phyloP scores from a whole-genome alignment of 2,329 filamentous ascomycete genomes.

The Trichoderma sp. region DNA sequence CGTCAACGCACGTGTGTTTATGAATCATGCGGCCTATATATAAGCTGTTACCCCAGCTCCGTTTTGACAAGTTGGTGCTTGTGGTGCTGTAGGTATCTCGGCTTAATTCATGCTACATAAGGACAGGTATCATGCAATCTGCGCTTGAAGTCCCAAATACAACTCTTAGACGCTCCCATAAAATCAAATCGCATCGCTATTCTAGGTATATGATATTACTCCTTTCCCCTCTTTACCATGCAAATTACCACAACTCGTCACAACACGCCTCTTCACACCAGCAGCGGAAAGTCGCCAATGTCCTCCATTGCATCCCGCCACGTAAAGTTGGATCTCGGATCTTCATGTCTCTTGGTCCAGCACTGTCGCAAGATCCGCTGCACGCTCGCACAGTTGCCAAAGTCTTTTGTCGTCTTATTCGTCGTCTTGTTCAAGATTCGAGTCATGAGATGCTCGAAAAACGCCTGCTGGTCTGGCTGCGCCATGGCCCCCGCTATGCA shows the following conservation, averaged over 20 bases:
- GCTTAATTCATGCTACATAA: background rate
- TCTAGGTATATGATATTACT: background rate
- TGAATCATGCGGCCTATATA: background rate
- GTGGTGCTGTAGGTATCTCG: background rate
- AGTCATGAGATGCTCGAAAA: slow-evolving; percentile 20
- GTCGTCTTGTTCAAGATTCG: slow-evolving; percentile 1
- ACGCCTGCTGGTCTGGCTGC: slow-evolving; percentile 16
- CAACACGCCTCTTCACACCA: slow-evolving; percentile 1
- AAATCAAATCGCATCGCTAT: background rate
- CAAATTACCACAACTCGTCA: background rate
- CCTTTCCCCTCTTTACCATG: background rate
- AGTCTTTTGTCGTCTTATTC: background rate
- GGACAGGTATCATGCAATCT: background rate
- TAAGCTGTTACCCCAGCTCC: background rate
- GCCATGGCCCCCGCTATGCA: slow-evolving; percentile 23
- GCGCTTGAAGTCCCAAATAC: background rate
- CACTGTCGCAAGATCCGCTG: slow-evolving; percentile 22
- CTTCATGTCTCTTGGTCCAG: slow-evolving; percentile 21
- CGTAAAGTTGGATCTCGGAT: slow-evolving; percentile 2
- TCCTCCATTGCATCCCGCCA: slow-evolving; percentile 17
- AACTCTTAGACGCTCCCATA: background rate
- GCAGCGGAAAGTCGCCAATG: slow-evolving; percentile 3
- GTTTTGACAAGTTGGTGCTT: background rate
- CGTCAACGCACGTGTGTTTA: background rate
- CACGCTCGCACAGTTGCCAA: slow-evolving; percentile 20